These are phyloP conservation scores for Cyberlindnera mycetangii DNA, from an alignment of 805 yeast species.

Conservation along the genomic window DNA sequence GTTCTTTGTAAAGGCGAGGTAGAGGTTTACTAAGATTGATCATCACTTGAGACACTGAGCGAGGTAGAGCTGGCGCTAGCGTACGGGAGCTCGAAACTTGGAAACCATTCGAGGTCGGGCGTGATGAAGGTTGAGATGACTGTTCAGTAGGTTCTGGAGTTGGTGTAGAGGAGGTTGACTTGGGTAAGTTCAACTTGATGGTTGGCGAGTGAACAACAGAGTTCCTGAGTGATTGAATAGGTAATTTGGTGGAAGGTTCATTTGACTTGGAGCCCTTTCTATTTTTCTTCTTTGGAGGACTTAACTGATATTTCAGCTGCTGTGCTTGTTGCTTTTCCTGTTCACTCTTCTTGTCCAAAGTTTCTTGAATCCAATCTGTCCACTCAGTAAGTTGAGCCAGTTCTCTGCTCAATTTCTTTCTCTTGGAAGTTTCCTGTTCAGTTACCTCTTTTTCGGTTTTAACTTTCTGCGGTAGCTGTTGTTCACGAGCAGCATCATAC, in stretches of 20 bases:
- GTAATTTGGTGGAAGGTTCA: not conserved
- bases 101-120: not conserved
- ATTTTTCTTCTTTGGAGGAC: conserved; percentile 7
- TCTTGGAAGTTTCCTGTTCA: not conserved
- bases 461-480: not conserved
- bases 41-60: not conserved
- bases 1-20: not conserved
- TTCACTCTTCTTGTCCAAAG: conserved; percentile 12
- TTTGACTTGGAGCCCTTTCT: not conserved
- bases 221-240: not conserved
- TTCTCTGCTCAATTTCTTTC: conserved; percentile 6
- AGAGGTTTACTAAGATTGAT: not conserved
- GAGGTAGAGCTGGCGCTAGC: not conserved
- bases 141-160: not conserved
- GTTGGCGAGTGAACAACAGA: not conserved
- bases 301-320: conserved; percentile 1
- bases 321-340: conserved; percentile 7
- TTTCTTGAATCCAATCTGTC: conserved; percentile 10
- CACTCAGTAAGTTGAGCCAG: conserved; percentile 6
- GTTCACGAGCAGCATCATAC: conserved; percentile 12
- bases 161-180: not conserved
- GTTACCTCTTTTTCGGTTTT: not conserved
- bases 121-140: not conserved
- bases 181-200: not conserved
- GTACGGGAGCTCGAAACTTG: not conserved